Evolutionary conservation across 306 rosid genomes (phyloP).

Genomic region (Trifolium dubium): DNA sequence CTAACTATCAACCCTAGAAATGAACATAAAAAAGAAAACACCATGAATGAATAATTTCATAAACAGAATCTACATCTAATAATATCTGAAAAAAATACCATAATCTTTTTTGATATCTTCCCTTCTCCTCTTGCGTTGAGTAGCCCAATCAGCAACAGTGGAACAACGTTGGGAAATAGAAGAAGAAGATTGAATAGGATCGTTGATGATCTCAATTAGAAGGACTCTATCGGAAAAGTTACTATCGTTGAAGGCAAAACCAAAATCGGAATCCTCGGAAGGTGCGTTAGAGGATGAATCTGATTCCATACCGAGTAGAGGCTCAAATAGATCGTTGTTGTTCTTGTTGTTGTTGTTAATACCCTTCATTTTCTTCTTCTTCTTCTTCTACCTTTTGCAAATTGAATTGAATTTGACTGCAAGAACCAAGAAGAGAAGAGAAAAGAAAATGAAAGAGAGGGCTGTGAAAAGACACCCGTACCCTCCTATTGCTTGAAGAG

Average conservation of each 20-base stretch:
- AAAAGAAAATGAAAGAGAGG: no score
- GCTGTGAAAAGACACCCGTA: no score
- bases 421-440: no score
- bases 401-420: no score
- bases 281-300: no score
- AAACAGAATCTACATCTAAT: neutral
- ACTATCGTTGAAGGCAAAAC: neutral
- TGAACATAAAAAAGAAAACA: neutral
- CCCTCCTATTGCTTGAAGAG: no score
- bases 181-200: conserved; percentile 51
- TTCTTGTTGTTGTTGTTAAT: no score
- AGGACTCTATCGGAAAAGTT: conserved; percentile 90
- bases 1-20: neutral
- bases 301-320: no score
- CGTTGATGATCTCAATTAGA: conserved; percentile 71
- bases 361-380: no score
- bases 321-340: no score
- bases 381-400: no score
- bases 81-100: conserved; percentile 41
- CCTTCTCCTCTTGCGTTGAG: conserved; percentile 73
- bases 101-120: conserved; percentile 73
- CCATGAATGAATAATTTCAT: neutral
- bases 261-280: neutral
- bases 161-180: conserved; percentile 62
- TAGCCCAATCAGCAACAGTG: conserved; percentile 79